These are phyloP conservation scores for Pyrrhoderma lamaoense DNA, from an alignment of 1,284 basidiomycete genomes.

Conservation along the genomic window DNA sequence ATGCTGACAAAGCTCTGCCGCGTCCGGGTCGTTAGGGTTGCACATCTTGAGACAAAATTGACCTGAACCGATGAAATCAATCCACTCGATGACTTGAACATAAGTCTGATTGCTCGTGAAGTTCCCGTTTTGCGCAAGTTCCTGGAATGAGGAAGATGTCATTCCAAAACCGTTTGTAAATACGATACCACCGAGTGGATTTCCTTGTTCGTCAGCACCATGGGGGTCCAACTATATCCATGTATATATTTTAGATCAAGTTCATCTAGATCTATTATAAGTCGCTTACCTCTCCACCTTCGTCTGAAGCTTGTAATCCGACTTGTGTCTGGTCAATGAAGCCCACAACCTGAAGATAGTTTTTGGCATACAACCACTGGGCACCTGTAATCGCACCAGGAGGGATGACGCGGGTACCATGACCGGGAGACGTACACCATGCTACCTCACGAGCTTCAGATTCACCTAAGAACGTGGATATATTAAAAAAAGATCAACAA, in stretches of 20 bases:
- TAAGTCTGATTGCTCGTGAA: constrained; percentile 22
- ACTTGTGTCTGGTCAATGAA: constrained; percentile 28
- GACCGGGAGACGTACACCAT: constrained; percentile 51
- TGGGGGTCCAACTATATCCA: constrained; percentile 22
- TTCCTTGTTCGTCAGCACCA: constrained; percentile 27
- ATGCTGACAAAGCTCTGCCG: constrained; percentile 18
- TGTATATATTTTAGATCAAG: neutral
- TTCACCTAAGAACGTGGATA: constrained; percentile 29
- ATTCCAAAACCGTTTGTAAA: constrained; percentile 30
- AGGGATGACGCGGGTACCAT: constrained; percentile 53
- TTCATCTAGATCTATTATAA: neutral
- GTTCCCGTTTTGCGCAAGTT: constrained; percentile 12
- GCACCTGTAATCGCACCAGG: constrained; percentile 40
- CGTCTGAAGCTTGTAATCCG: constrained; percentile 26
- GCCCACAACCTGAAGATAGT: constrained; percentile 30
- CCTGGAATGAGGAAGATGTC: constrained; percentile 16
- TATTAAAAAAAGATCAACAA: neutral
- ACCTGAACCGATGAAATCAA: constrained; percentile 27
- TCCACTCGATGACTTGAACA: constrained; percentile 29
- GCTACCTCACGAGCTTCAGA: constrained; percentile 54
- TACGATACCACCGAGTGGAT: constrained; percentile 33
- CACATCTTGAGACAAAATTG: constrained; percentile 21
- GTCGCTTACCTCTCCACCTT: constrained; percentile 22
- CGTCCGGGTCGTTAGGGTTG: constrained; percentile 16
- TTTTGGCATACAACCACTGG: constrained; percentile 29